Conservation (phyloP, 306 rosid genomes). For the Luffa acutangula region DNA sequence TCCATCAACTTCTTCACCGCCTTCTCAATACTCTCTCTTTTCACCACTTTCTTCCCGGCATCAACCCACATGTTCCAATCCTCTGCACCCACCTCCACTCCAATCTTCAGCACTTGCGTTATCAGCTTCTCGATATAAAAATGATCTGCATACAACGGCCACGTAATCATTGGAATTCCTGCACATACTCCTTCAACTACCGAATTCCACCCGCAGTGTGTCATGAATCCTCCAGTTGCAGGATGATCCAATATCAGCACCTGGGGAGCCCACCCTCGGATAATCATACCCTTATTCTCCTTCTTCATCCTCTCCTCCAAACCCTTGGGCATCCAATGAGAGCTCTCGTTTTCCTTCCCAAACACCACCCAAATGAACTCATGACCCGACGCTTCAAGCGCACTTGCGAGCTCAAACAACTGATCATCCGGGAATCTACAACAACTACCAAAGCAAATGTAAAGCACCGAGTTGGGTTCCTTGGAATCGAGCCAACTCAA, state of each 20-base stretch:
- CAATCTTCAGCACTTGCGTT: slow-evolving; percentile 18
- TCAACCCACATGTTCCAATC: slow-evolving; percentile 5
- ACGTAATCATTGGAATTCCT: slow-evolving; percentile 8
- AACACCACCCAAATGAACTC: slow-evolving; percentile 36
- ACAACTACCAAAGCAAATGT: slow-evolving; percentile 32
- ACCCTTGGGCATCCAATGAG: neutral
- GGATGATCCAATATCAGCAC: no score
- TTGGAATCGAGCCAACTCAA: slow-evolving; percentile 36
- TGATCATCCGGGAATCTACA: slow-evolving; percentile 18
- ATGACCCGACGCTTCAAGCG: slow-evolving; percentile 28
- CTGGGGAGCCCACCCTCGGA: slow-evolving; percentile 8
- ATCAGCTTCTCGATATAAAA: slow-evolving; percentile 3
- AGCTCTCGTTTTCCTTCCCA: neutral
- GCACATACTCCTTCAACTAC: neutral
- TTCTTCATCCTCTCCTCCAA: neutral
- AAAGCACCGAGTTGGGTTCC: slow-evolving; percentile 29
- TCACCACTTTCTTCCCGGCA: slow-evolving; percentile 9
- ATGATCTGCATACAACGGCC: slow-evolving; percentile 8
- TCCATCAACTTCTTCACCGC: slow-evolving; percentile 29
- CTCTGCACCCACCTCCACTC: slow-evolving; percentile 21
- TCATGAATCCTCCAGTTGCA: no score
- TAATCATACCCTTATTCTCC: neutral
- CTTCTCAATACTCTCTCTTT: slow-evolving; percentile 13
- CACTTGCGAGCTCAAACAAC: slow-evolving; percentile 30
- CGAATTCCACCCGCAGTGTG: neutral